These are phyloP conservation scores for Boletus hoseneyae DNA, from an alignment of 1,284 basidiomycete species.

Conservation along the genomic window DNA sequence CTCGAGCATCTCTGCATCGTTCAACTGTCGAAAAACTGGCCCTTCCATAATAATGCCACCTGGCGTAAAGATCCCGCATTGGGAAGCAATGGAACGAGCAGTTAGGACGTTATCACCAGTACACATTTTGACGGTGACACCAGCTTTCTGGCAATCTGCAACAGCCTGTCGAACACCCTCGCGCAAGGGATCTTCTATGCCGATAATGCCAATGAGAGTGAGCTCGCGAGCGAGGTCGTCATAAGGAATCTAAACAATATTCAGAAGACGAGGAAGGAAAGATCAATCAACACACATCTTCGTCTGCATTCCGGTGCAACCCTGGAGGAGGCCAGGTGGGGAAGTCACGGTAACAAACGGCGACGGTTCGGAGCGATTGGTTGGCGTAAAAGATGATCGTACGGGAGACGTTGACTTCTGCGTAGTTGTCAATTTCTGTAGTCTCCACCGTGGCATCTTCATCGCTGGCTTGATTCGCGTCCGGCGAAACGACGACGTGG, in stretches of 20 bases:
- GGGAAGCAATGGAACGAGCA: constrained; percentile 88
- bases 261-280: constrained; percentile 3
- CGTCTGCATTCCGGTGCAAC: constrained; percentile 41
- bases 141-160: constrained; percentile 80
- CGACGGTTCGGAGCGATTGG: constrained; percentile 91
- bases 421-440: constrained; percentile 57
- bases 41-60: constrained; percentile 98
- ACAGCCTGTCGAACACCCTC: constrained; percentile 89
- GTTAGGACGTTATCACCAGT: constrained; percentile 97
- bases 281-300: constrained; percentile 44
- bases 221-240: constrained; percentile 70
- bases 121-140: constrained; percentile 98
- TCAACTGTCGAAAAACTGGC: constrained; percentile 68
- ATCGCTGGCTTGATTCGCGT: constrained; percentile 29
- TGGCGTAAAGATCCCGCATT: constrained; percentile 91
- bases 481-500: constrained; percentile 67
- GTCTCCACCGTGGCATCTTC: constrained; percentile 51
- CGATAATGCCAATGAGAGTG: constrained; percentile 84
- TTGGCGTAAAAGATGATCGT: constrained; percentile 98
- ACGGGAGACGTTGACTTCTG: constrained; percentile 75
- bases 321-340: constrained; percentile 78
- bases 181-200: constrained; percentile 95
- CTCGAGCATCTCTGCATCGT: constrained; percentile 53
- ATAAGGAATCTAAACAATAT: constrained; percentile 56
- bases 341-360: constrained; percentile 90